Evolutionary conservation across 176 grass and related monocot species (phyloP), one percentile per base, ranked within the genome.

Genomic region (Rhynchospora breviuscula): DNA sequence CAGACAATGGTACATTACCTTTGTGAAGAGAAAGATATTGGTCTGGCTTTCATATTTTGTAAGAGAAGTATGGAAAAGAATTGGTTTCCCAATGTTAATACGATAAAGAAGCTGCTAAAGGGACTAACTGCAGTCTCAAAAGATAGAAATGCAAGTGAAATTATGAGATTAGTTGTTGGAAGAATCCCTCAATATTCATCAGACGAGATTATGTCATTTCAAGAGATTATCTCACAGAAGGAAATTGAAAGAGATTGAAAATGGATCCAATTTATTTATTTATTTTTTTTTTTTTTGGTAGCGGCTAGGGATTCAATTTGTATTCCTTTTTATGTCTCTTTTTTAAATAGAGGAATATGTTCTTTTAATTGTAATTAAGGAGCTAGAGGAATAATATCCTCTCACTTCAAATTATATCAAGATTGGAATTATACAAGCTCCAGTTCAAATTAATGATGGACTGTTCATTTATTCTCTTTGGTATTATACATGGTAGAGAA

Each of bases 1-100:
- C 92, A 98, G 86, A 98, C 95, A 22, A 98, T 98, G 91, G 75
- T 98, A 67, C 95, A 98, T 91, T 98, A 95, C 80, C 91, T 98
- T 57, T 95, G 89, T 67, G 65, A 95, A 78, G 85, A 40, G 81
- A 88, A 60, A 77, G 87, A 98, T n/a, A 93, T 93, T 72, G 87
- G 88, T 84, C 79, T 90, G 67, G 87, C 90, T 86, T 95, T 90
- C 68, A 95, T 87, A 58, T 82, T 95, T 44, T 98, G 95, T 60
- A 93, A 91, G 83, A 88, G 89, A 10, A 87, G 89, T 88, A 95
- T 98, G 89, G 89, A 95, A 52, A 94, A 84, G 85, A 98, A 90
- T 62, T 95, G 90, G 90, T 95, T 90, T 87, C 92, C 86, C 0
- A 95, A 76, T 85, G 87, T 91, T 0, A 69, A 79, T 61, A 90